A percentile compares a stretch with the other conserved stretches of the same genome.
Evolutionary conservation across 176 grass and related monocot genomes (phyloP).

Genomic region (Aegilops longissima): DNA sequence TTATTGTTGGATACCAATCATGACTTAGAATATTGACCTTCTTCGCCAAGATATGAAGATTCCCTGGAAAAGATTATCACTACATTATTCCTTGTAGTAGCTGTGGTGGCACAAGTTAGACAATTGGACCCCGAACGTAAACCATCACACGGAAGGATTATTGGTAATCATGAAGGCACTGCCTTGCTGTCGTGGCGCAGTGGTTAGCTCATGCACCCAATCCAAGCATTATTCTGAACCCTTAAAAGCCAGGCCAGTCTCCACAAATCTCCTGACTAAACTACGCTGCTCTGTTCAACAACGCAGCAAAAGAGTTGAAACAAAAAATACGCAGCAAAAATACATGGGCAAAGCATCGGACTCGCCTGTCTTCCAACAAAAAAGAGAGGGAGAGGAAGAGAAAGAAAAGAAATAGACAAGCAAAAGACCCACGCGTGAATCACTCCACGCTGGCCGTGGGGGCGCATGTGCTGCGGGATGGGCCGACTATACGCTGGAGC

Average conservation of each 20-base stretch:
- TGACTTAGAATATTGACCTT: constrained; percentile 6
- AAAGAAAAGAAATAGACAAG: neutral
- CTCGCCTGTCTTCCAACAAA: neutral
- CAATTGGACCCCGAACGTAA: neutral
- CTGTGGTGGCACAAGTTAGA: neutral
- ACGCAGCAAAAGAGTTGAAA: neutral
- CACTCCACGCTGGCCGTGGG: constrained; percentile 45
- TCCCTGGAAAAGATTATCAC: neutral
- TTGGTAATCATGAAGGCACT: constrained; percentile 32
- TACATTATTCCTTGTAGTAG: neutral
- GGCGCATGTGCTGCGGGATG: constrained; percentile 27
- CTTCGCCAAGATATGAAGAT: neutral
- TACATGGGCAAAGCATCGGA: no score
- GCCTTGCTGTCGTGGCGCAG: constrained; percentile 21
- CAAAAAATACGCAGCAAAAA: no score
- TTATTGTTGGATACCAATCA: neutral
- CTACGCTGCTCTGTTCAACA: neutral
- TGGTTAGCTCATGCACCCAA: neutral
- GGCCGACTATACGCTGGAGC: constrained; percentile 27
- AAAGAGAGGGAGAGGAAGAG: neutral
- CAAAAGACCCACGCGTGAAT: constrained; percentile 21
- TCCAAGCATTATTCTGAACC: neutral
- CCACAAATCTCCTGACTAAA: constrained; percentile 14
- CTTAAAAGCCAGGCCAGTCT: neutral
- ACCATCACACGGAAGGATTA: neutral